Evolutionary conservation across 2,329 filamentous ascomycete genomes (phyloP).

Genomic region (Pseudocercospora macadamiae): DNA sequence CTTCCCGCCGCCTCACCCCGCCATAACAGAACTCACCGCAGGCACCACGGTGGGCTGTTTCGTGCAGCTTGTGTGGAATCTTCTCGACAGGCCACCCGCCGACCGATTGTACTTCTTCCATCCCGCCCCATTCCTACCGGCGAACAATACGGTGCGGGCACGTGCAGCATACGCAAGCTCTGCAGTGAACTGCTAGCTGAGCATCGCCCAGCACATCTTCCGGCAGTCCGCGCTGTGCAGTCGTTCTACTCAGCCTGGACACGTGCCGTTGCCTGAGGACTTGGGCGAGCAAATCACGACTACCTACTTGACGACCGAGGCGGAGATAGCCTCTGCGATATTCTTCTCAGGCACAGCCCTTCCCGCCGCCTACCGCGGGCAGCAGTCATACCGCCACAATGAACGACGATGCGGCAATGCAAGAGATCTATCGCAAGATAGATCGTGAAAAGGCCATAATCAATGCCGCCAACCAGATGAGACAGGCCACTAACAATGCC

Average conservation of each 20-base stretch:
- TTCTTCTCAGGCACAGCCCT: not conserved
- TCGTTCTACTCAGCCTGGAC: slow-evolving; percentile 1
- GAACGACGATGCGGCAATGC: slow-evolving; percentile 66
- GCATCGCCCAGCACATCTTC: slow-evolving; percentile 1
- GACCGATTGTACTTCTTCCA: not conserved
- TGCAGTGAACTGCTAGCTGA: slow-evolving; percentile 8
- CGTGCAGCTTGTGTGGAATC: slow-evolving; percentile 2
- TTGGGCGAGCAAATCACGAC: not conserved
- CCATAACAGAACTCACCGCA: not conserved
- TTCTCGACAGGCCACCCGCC: slow-evolving; percentile 5
- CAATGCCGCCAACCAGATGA: slow-evolving; percentile 91
- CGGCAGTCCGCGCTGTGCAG: slow-evolving; percentile 6
- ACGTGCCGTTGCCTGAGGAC: slow-evolving; percentile 19
- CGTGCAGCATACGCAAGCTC: slow-evolving; percentile 8
- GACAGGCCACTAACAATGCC: slow-evolving; percentile 92
- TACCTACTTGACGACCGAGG: slow-evolving; percentile 3
- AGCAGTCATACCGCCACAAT: slow-evolving; percentile 48
- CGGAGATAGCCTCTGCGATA: slow-evolving; percentile 9
- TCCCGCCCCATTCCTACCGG: slow-evolving; percentile 10
- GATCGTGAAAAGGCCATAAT: slow-evolving; percentile 95
- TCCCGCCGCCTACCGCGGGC: slow-evolving; percentile 19
- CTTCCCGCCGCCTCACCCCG: not conserved
- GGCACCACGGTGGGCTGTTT: not conserved
- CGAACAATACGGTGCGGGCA: slow-evolving; percentile 1
- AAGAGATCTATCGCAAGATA: slow-evolving; percentile 93